Conservation (phyloP, 2,329 filamentous ascomycete genomes). For the Aaosphaeria pasadenensis region DNA sequence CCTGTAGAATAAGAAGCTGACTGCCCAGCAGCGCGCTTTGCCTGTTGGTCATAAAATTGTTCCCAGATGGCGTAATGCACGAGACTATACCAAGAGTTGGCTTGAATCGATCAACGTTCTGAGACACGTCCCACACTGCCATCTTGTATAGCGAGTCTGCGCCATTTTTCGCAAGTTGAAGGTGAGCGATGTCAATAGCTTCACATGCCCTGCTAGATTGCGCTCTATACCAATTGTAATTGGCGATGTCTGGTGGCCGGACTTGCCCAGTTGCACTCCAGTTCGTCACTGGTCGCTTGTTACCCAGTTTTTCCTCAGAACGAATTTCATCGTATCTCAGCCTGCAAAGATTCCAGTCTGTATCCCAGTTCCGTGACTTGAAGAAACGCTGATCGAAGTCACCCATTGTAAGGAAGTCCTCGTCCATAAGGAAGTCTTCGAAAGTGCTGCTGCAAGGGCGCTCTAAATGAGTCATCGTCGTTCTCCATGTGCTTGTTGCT, state of each 20-base stretch:
- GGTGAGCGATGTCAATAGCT: conserved; percentile 60
- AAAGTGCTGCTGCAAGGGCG: conserved; percentile 61
- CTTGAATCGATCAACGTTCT: conserved; percentile 65
- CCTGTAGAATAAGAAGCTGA: conserved; percentile 66
- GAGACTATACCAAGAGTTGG: conserved; percentile 57
- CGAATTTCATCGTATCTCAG: conserved; percentile 59
- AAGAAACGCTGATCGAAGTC: conserved; percentile 43
- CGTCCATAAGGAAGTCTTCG: conserved; percentile 58
- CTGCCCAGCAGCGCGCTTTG: conserved; percentile 60
- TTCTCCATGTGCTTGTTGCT: conserved; percentile 40
- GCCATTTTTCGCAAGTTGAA: conserved; percentile 46
- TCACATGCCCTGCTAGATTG: conserved; percentile 63
- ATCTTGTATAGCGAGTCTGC: conserved; percentile 60
- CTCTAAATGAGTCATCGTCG: conserved; percentile 46
- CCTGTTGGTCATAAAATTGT: conserved; percentile 59
- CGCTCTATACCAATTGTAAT: conserved; percentile 48
- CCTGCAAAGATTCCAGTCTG: conserved; percentile 57
- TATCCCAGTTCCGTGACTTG: conserved; percentile 18
- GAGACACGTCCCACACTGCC: conserved; percentile 60
- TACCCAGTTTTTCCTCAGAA: conserved; percentile 49
- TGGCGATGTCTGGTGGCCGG: conserved; percentile 54
- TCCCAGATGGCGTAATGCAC: conserved; percentile 67
- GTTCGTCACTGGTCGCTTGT: conserved; percentile 56
- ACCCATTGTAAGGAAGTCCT: conserved; percentile 7
- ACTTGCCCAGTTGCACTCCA: conserved; percentile 57